Percentiles rank a stretch among this genome's conserved stretches.
Evolutionary conservation across 106 monocot species (phyloP).

Genomic region (Dendrobium nobile): DNA sequence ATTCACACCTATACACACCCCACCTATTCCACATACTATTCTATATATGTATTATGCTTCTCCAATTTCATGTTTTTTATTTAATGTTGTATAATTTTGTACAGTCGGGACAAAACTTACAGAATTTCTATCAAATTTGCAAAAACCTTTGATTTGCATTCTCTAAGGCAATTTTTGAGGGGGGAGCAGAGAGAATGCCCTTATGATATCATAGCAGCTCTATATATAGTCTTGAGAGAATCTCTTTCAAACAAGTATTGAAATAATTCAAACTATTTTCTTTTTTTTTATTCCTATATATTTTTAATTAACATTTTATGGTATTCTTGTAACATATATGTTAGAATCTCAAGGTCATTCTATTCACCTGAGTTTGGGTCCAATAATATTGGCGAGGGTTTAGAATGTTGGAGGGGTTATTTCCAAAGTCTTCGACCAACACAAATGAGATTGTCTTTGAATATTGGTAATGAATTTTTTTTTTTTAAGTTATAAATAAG

Average conservation of each 20-base stretch:
- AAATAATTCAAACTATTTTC: background rate
- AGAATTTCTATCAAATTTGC: slow-evolving; percentile 33
- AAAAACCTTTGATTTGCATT: slow-evolving; percentile 24
- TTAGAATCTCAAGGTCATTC: slow-evolving; percentile 36
- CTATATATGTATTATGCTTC: too few species aligned
- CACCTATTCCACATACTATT: too few species aligned
- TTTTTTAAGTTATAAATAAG: background rate
- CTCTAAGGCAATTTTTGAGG: slow-evolving; percentile 29
- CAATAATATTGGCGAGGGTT: slow-evolving; percentile 41
- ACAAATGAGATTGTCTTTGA: too few species aligned
- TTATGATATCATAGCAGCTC: slow-evolving; percentile 43
- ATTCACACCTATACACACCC: too few species aligned
- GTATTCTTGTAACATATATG: slow-evolving; percentile 20
- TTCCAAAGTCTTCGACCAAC: slow-evolving; percentile 75
- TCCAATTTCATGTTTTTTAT: background rate
- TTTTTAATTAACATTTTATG: background rate
- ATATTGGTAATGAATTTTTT: slow-evolving; percentile 5
- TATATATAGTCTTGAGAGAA: slow-evolving; percentile 54
- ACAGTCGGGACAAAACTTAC: slow-evolving; percentile 28
- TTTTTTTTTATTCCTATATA: background rate
- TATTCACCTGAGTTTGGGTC: slow-evolving; percentile 31
- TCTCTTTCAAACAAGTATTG: slow-evolving; percentile 21
- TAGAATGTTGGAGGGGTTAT: slow-evolving; percentile 80
- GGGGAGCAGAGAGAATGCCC: slow-evolving; percentile 35
- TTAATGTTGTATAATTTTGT: background rate